phyloP scores from a whole-genome alignment of 2,329 filamentous ascomycete species.

The Ophiostoma pallidulum region DNA sequence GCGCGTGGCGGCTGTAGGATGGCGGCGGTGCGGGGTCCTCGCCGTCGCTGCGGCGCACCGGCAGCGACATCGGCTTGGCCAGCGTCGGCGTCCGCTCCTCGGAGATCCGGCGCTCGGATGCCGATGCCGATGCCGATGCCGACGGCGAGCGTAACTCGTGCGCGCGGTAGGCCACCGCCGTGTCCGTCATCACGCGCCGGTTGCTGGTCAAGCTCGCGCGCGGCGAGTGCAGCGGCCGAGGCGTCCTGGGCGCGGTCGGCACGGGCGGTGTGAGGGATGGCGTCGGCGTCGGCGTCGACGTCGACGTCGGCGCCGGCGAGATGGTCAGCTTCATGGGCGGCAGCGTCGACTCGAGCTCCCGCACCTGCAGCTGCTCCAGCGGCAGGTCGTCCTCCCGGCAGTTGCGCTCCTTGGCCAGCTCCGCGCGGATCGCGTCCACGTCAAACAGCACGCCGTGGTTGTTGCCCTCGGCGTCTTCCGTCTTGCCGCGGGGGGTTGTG shows the following conservation, averaged over 20 bases:
- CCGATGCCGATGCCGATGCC: background rate
- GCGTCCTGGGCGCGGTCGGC: conserved; percentile 20
- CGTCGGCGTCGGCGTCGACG: conserved; percentile 12
- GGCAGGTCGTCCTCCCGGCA: conserved; percentile 19
- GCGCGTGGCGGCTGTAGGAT: background rate
- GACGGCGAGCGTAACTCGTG: conserved; percentile 2
- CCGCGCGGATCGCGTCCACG: conserved; percentile 83
- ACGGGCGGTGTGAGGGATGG: conserved; percentile 15
- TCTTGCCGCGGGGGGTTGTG: no score
- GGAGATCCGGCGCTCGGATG: conserved; percentile 14
- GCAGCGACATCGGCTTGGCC: background rate
- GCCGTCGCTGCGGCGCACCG: no score
- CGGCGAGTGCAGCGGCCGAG: conserved; percentile 22
- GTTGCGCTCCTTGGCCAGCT: conserved; percentile 62
- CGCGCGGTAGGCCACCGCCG: conserved; percentile 10
- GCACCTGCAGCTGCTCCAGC: conserved; percentile 48
- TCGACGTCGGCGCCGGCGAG: conserved; percentile 12
- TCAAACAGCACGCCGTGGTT: conserved; percentile 75
- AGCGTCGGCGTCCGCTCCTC: conserved; percentile 23
- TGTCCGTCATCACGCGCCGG: conserved; percentile 6
- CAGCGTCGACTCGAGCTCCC: conserved; percentile 77
- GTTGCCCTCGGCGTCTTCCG: conserved; percentile 40
- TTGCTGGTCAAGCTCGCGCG: conserved; percentile 18
- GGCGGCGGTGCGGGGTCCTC: background rate
- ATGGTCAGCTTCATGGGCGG: conserved; percentile 79